phyloP scores from a whole-genome alignment of 106 monocot species.

The Acorus calamus region DNA sequence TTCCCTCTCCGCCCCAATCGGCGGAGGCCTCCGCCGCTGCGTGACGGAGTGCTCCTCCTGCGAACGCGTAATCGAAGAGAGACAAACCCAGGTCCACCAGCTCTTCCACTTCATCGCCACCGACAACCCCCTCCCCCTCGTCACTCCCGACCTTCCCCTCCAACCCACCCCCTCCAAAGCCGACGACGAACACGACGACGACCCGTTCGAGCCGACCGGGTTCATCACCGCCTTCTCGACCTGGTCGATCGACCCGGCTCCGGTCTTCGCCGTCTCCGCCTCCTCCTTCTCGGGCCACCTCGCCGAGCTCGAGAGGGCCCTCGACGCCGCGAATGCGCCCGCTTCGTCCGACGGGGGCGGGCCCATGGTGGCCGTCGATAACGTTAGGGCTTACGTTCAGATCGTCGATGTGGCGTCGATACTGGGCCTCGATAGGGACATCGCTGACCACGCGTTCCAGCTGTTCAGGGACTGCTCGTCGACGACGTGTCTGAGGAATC shows the following conservation, averaged over 20 bases:
- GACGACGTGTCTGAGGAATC: conserved; percentile 79
- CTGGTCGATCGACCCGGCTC: conserved; percentile 68
- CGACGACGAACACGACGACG: conserved; percentile 28
- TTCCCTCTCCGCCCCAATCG: too few relatives aligned
- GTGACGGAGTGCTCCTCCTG: conserved; percentile 75
- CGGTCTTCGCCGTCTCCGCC: conserved; percentile 49
- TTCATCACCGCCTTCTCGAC: conserved; percentile 91
- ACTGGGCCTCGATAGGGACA: conserved; percentile 66
- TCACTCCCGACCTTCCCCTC: neutral
- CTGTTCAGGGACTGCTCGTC: conserved; percentile 88
- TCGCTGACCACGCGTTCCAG: conserved; percentile 87
- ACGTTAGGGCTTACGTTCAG: conserved; percentile 83
- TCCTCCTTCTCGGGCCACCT: conserved; percentile 83
- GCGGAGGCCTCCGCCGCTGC: conserved; percentile 23
- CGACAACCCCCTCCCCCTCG: conserved; percentile 33
- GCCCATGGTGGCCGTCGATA: conserved; percentile 69
- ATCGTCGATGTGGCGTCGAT: conserved; percentile 90
- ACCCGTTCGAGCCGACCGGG: conserved; percentile 83
- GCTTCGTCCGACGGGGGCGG: conserved; percentile 3
- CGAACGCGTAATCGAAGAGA: conserved; percentile 69
- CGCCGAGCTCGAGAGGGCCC: conserved; percentile 88
- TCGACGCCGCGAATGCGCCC: conserved; percentile 7
- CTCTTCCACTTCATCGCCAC: conserved; percentile 66
- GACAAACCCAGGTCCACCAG: conserved; percentile 41
- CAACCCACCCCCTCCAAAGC: neutral